Evolutionary conservation across 2,329 filamentous ascomycete species (phyloP).

Genomic region (Magnaporthiopsis incrustans): DNA sequence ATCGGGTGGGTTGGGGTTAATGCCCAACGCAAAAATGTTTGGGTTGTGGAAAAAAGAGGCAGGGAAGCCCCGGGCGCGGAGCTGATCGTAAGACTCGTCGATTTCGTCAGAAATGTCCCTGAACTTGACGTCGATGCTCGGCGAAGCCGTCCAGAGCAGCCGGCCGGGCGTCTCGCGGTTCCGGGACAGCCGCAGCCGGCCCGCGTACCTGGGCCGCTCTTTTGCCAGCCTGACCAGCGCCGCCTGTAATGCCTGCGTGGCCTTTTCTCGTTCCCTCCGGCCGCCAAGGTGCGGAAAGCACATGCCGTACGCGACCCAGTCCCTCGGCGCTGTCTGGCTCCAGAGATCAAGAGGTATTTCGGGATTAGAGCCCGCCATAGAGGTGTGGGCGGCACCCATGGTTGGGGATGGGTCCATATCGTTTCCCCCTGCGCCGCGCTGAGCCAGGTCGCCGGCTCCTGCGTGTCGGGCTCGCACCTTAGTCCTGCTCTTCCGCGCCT

Average conservation of each 20-base stretch:
- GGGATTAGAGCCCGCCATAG: not conserved
- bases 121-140: slow-evolving; percentile 9
- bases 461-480: not conserved
- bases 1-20: slow-evolving; percentile 8
- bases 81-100: slow-evolving; percentile 18
- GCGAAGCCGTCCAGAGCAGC: slow-evolving; percentile 12
- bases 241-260: not conserved
- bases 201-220: slow-evolving; percentile 20
- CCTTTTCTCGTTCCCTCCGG: not conserved
- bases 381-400: not conserved
- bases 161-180: slow-evolving; percentile 3
- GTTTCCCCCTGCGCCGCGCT: too few relatives aligned
- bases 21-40: not conserved
- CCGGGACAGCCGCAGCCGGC: slow-evolving; percentile 14
- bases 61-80: slow-evolving; percentile 20
- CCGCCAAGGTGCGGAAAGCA: slow-evolving; percentile 1
- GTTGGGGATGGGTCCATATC: not conserved
- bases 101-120: slow-evolving; percentile 15
- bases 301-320: slow-evolving; percentile 5
- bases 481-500: not conserved
- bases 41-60: slow-evolving; percentile 18
- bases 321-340: slow-evolving; percentile 7
- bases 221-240: slow-evolving; percentile 15
- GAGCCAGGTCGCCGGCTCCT: not conserved
- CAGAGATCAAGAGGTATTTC: not conserved